Base-by-base conservation (phyloP, 2,329 filamentous ascomycete genomes). In the Hypoxylon sp. region DNA sequence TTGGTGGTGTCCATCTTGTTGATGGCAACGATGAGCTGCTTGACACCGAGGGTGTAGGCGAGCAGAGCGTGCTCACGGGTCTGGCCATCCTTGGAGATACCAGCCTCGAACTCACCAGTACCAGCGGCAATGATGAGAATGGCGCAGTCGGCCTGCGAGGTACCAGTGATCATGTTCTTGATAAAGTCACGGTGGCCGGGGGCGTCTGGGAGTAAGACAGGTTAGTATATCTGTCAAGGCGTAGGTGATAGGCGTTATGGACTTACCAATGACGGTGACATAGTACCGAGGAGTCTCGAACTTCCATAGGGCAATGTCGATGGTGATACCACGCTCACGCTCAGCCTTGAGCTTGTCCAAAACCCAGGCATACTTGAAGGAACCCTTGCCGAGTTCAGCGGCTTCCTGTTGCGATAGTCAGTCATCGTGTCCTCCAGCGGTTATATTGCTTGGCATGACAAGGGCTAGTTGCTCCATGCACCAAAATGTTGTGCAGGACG, bases 151-250 rank as follows among this genome's bases (percentile, higher is more conserved):
- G 95, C 95, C 91, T 98, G 95, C 84, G 95, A 99, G 81, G 95
- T 98, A 94, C 95, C 95, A 91, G 95, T 98, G 85, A 99, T 99
- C 95, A 99, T 99, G 94, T 98, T 99, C 94, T 99, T 99, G 93
- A 99, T 98, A 90, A 98, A 99, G 82, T 99, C 95, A 95, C 95
- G 94, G 87, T 99, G 95, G 86, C 95, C 95, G 79, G 95, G 95
- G 83, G 95, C 95, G 80, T 99, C 92, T 91, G 74, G 8, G 15
- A 24, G 41, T 2, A 41, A 32, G 4, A 50, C 4, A 37, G 8
- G 62, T 73, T 64, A 75, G 73, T 69, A 64, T 51, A 20, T 7
- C 37, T 39, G 7, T 13, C 13, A 5, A 43, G 57, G 11, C 41
- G 54, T 51, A 48, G 48, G 32, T 19, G 17, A 26, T 26, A 7